These are phyloP conservation scores for Diaporthe humulicola DNA, from an alignment of 2,329 filamentous ascomycete genomes.

Conservation along the genomic window DNA sequence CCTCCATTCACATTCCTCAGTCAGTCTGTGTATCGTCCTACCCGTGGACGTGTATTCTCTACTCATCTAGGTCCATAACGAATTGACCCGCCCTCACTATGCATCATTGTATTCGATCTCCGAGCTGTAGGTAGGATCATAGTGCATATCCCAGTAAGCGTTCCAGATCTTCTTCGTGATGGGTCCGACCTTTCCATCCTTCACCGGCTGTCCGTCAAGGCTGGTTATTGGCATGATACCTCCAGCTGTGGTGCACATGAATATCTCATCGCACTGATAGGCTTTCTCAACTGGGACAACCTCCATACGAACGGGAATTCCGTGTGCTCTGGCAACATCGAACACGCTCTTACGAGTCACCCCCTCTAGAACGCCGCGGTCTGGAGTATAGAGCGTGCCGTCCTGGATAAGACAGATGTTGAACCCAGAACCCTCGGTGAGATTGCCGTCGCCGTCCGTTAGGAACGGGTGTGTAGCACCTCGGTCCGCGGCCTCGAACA, in stretches of 20 bases:
- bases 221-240: constrained; percentile 65
- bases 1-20: not conserved
- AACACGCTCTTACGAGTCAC: constrained; percentile 63
- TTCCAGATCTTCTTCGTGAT: constrained; percentile 64
- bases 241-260: constrained; percentile 67
- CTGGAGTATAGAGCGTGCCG: constrained; percentile 58
- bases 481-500: constrained; percentile 62
- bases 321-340: constrained; percentile 53
- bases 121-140: constrained; percentile 44
- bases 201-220: constrained; percentile 58
- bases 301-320: constrained; percentile 54
- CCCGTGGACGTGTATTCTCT: not conserved
- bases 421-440: constrained; percentile 65
- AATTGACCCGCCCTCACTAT: not conserved
- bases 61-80: not conserved
- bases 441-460: constrained; percentile 62
- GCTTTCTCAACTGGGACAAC: constrained; percentile 56
- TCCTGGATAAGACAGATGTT: constrained; percentile 62
- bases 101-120: not conserved
- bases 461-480: constrained; percentile 62
- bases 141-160: constrained; percentile 63
- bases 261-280: constrained; percentile 61
- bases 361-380: constrained; percentile 61
- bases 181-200: constrained; percentile 57
- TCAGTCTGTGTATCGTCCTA: not conserved